Percentiles rank a stretch among this genome's conserved stretches.
Conservation (phyloP, 169 alveolate genomes). For the Plasmodium malariae region DNA sequence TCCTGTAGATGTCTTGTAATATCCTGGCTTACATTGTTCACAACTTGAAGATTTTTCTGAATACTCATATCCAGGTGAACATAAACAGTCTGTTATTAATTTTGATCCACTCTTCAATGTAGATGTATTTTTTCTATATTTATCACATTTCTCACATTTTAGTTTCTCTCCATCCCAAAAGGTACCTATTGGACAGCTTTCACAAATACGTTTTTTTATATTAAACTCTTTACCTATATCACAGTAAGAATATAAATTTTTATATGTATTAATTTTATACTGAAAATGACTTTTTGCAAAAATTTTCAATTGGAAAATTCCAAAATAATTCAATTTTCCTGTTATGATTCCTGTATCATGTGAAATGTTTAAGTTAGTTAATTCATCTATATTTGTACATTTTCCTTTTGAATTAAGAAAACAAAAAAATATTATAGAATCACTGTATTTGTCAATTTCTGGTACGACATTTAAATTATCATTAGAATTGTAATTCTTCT, state of each 20-base stretch:
- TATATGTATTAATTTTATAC: conserved; percentile 43
- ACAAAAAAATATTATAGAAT: conserved; percentile 48
- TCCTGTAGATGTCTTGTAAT: conserved; percentile 73
- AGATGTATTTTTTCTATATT: conserved; percentile 72
- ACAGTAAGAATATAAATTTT: conserved; percentile 62
- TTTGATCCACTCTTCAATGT: conserved; percentile 78
- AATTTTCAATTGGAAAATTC: conserved; percentile 43
- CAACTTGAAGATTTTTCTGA: conserved; percentile 74
- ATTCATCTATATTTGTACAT: conserved; percentile 68
- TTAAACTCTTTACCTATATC: conserved; percentile 55
- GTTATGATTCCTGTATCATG: conserved; percentile 47
- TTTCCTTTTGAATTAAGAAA: conserved; percentile 34
- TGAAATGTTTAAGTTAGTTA: conserved; percentile 63
- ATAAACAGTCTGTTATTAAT: conserved; percentile 77
- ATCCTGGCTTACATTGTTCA: conserved; percentile 81
- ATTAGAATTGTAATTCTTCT: conserved; percentile 32
- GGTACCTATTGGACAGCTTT: conserved; percentile 67
- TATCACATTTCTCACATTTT: conserved; percentile 77
- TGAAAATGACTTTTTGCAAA: conserved; percentile 77
- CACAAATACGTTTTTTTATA: conserved; percentile 18
- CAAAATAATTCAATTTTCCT: conserved; percentile 70
- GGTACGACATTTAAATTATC: conserved; percentile 54
- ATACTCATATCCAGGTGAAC: conserved; percentile 80
- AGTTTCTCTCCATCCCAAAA: conserved; percentile 49
- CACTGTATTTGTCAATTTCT: conserved; percentile 60